Evolutionary conservation across 2,329 filamentous ascomycete species (phyloP), one percentile per base, ranked within the genome.

Genomic region (Verticillium albo-atrum): DNA sequence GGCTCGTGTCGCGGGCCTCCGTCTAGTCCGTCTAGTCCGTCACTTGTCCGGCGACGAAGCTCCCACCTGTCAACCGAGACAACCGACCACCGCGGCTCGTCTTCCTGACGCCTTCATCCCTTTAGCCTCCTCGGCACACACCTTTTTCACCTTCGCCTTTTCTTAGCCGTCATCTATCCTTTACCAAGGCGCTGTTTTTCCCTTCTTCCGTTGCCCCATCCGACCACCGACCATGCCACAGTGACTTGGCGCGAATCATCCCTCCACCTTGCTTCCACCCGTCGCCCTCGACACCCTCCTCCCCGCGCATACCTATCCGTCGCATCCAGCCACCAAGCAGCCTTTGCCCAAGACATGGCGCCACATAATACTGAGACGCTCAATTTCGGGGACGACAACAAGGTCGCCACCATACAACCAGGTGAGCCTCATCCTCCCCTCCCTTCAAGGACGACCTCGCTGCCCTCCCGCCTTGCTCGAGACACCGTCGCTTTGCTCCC

Each of bases 361-460:
- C 26, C 54, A 35, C 51, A 58, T 55, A 42, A 58, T 56, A 26
- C 60, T 57, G 58, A 51, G 58, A 60, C 62, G 56, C 58, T 58
- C 60, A 61, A 59, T 58, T 61, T 62, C 51, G 62, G 60, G 50
- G 60, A 62, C 56, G 52, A 42, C 17, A 35, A 34, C 51, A 63
- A 63, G 55, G 58, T 62, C 35, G 56, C 56, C 27, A 55, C 57
- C 54, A 32, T 60, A 58, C 35, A 32, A 47, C 25, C 60, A 59
- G 62, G 62, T 63, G 60, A 55, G 62, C 54, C 47, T 32, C 35
- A 9, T 12, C 54, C 15, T 26, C n/a, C 20, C 54, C 15, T 26
- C 52, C 54, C 55, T 34, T 27, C 42, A 56, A 25, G n/a, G 27
- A 9, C 26, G 55, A 53, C 60, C 57, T 52, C 60, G 47, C 51